These are phyloP conservation scores for Yamadazyma taylorii DNA, from an alignment of 1,139 yeast genomes.

Conservation along the genomic window DNA sequence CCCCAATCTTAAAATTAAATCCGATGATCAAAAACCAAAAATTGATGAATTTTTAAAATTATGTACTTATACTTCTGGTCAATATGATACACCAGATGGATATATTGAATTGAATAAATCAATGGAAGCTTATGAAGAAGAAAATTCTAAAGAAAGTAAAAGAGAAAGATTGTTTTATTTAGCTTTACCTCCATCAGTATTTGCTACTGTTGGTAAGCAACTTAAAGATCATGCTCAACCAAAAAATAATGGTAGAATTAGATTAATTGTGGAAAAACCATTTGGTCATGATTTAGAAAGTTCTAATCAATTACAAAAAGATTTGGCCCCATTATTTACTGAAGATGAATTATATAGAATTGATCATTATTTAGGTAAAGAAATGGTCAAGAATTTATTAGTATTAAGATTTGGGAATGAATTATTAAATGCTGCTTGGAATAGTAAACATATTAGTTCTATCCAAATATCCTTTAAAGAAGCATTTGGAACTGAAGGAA, in stretches of 20 bases:
- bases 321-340: slow-evolving; percentile 79
- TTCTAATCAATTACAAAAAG: slow-evolving; percentile 72
- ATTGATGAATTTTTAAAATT: slow-evolving; percentile 64
- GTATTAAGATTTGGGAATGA: slow-evolving; percentile 89
- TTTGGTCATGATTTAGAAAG: slow-evolving; percentile 89
- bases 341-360: slow-evolving; percentile 94
- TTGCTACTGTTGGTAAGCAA: slow-evolving; percentile 73
- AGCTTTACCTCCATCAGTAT: slow-evolving; percentile 93
- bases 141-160: slow-evolving; percentile 35
- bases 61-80: slow-evolving; percentile 71
- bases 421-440: slow-evolving; percentile 84
- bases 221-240: slow-evolving; percentile 73
- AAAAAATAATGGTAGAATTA: slow-evolving; percentile 65
- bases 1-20: slow-evolving; percentile 59
- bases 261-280: slow-evolving; percentile 94
- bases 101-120: slow-evolving; percentile 55
- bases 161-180: slow-evolving; percentile 83
- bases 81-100: slow-evolving; percentile 79
- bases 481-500: slow-evolving; percentile 96
- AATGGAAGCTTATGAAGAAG: slow-evolving; percentile 60
- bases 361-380: slow-evolving; percentile 97
- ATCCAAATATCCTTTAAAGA: slow-evolving; percentile 93
- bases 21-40: slow-evolving; percentile 46
- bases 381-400: slow-evolving; percentile 91
- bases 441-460: slow-evolving; percentile 69